Evolutionary conservation across 192 early-diverging fungal species (phyloP), one percentile per base, ranked within the genome.

Genomic region (Chytriomyces sp.): DNA sequence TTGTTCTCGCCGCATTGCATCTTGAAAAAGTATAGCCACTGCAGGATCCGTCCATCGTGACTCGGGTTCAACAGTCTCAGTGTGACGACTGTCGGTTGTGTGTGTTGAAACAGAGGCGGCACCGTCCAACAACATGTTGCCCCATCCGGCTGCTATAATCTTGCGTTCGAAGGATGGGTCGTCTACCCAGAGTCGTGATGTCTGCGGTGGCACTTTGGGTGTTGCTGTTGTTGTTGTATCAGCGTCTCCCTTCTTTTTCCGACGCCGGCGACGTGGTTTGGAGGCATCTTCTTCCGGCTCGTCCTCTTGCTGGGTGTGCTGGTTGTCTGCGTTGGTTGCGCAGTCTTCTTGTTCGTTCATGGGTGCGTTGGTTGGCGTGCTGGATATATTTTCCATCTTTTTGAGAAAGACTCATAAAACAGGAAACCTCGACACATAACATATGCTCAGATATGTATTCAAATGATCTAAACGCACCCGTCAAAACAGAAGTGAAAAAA

Each of bases 111-210:
- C 53, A 57, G 13, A n/a, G 16, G 16, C 50, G 9, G 50, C 53
- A 57, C 28, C 50, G 50, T 64, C 63, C 20, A 10, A n/a, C 20
- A 10, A n/a, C 43, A 16, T 45, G 35, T 2, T 45, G 8, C 28
- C 16, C 75, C 75, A 76, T 35, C 75, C 75, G 9, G 75, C 75
- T 16, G 75, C 46, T 43, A 76, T 24, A 11, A 65, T 49, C 20
- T 45, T 76, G 18, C 8, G 16, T 10, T 24, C 49, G 43, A 43
- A 76, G 2, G 8, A 50, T 7, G 75, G 63, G 28, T 76, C 75
- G 64, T 76, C 75, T 13, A 76, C 49, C 62, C 61, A 76, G 43
- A 76, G 49, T 9, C 61, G 62, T 3, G 61, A 57, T 8, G 61
- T 28, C 23, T 64, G 61, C 18, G 61, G 61, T 10, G 75, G 64